A percentile compares a stretch with the other conserved stretches of the same genome.
phyloP scores from a whole-genome alignment of 108 stramenopile genomes.

The Discostella stelligeroides region DNA sequence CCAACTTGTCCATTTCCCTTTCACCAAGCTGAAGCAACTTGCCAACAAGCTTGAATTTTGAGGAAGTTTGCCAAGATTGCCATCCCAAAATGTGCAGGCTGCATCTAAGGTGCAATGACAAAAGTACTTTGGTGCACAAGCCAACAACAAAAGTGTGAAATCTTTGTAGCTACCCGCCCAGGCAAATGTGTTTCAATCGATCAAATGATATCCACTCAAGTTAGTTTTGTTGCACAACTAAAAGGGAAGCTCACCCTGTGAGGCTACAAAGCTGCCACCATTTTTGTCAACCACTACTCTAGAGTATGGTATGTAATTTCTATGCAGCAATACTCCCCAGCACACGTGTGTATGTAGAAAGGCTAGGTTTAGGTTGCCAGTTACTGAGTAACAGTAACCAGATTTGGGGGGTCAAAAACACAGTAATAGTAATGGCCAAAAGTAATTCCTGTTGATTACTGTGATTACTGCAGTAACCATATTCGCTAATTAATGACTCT shows the following conservation, averaged over 20 bases:
- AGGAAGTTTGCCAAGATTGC: not conserved
- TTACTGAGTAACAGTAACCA: too few relatives aligned
- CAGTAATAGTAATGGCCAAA: too few relatives aligned
- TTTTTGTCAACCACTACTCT: too few relatives aligned
- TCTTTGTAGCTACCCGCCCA: constrained; percentile 2
- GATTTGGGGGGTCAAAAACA: too few relatives aligned
- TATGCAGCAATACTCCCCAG: too few relatives aligned
- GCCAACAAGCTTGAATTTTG: not conserved
- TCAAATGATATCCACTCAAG: too few relatives aligned
- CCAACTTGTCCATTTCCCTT: not conserved
- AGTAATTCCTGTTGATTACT: too few relatives aligned
- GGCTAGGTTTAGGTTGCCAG: too few relatives aligned
- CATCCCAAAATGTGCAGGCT: constrained; percentile 6
- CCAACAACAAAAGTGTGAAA: not conserved
- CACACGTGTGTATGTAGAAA: too few relatives aligned
- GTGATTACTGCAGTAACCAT: too few relatives aligned
- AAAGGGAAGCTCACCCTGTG: not conserved
- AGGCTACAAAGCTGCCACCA: not conserved
- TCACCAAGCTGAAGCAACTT: not conserved
- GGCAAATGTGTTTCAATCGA: constrained; percentile 1
- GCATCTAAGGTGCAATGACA: constrained; percentile 14
- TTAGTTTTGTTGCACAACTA: too few relatives aligned
- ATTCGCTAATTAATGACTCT: too few relatives aligned
- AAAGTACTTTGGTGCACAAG: not conserved
- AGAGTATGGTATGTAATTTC: not conserved